phyloP scores from a whole-genome alignment of 73 alveolate species.

The Blepharisma japonicum region DNA sequence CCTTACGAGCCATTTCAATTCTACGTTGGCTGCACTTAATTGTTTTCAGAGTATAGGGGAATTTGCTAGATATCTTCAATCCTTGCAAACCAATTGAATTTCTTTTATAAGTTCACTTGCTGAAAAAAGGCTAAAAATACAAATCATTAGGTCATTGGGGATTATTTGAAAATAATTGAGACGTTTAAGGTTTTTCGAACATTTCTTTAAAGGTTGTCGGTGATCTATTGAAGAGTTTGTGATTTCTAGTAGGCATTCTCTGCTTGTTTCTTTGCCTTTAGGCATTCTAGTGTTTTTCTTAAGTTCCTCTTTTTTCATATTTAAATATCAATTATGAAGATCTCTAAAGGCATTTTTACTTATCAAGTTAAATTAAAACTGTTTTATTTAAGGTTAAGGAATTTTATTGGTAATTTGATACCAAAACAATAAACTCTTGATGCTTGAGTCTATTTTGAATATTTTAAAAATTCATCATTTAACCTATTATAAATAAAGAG shows the following conservation, averaged over 20 bases:
- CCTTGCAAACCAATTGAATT: constrained; percentile 4
- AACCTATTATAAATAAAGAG: too few relatives aligned
- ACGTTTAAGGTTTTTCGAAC: not conserved
- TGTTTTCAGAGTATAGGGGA: constrained; percentile 41
- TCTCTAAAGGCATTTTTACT: too few relatives aligned
- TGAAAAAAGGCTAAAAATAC: not conserved
- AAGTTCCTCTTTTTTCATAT: constrained; percentile 15
- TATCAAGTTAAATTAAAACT: too few relatives aligned
- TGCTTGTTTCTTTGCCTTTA: not conserved
- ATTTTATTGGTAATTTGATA: too few relatives aligned
- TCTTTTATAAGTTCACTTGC: not conserved
- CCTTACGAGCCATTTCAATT: constrained; percentile 35
- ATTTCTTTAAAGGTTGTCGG: constrained; percentile 14
- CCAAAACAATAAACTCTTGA: too few relatives aligned
- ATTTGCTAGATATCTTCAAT: not conserved
- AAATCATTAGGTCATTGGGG: constrained; percentile 16
- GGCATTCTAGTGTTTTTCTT: not conserved
- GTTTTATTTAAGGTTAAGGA: too few relatives aligned
- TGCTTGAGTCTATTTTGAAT: too few relatives aligned
- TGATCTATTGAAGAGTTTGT: not conserved
- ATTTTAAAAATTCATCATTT: too few relatives aligned
- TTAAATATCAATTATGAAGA: not conserved
- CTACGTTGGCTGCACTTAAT: constrained; percentile 24
- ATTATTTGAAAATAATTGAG: not conserved
- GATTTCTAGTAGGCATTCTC: constrained; percentile 5